A percentile compares a stretch with the other conserved stretches of the same genome.
These are phyloP conservation scores for Fraxinus anomala DNA, from an alignment of 257 asterid species.

Conservation along the genomic window DNA sequence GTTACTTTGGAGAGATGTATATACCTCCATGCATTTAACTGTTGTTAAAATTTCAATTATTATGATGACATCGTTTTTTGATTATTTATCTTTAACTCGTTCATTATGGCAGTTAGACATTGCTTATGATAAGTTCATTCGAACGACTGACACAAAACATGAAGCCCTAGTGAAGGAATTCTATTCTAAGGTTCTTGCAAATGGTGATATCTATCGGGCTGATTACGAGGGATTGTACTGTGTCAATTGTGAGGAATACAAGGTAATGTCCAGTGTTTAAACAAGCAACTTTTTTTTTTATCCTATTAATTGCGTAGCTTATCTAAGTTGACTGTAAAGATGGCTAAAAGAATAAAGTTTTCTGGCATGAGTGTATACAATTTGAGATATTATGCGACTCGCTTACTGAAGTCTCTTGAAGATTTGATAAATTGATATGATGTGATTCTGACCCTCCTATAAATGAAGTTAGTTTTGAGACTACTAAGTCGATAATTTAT, in stretches of 20 bases:
- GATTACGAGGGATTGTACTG: constrained; percentile 96
- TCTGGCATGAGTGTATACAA: not conserved
- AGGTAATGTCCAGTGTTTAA: constrained; percentile 49
- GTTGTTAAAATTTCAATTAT: not conserved
- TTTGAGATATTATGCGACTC: not conserved
- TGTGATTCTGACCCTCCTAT: not conserved
- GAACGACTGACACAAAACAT: constrained; percentile 82
- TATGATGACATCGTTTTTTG: constrained; percentile 3
- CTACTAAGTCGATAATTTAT: not conserved
- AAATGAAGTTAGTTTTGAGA: not conserved
- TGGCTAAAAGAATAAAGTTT: not conserved
- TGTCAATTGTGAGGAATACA: constrained; percentile 94
- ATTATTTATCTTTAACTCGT: constrained; percentile 28
- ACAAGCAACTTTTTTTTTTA: constrained; percentile 15
- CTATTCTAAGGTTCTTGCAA: constrained; percentile 76
- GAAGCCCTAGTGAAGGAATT: constrained; percentile 86
- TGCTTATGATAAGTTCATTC: constrained; percentile 81
- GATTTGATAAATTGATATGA: not conserved
- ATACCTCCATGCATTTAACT: not conserved
- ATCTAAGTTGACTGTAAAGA: constrained; percentile 13
- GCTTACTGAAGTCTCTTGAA: not conserved
- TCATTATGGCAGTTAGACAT: constrained; percentile 67
- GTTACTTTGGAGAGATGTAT: constrained; percentile 82
- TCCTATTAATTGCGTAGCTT: constrained; percentile 17
- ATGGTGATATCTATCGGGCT: constrained; percentile 87